Evolutionary conservation across 2,329 filamentous ascomycete genomes (phyloP), one percentile per base, ranked within the genome.

Genomic region (Bisporella sp.): DNA sequence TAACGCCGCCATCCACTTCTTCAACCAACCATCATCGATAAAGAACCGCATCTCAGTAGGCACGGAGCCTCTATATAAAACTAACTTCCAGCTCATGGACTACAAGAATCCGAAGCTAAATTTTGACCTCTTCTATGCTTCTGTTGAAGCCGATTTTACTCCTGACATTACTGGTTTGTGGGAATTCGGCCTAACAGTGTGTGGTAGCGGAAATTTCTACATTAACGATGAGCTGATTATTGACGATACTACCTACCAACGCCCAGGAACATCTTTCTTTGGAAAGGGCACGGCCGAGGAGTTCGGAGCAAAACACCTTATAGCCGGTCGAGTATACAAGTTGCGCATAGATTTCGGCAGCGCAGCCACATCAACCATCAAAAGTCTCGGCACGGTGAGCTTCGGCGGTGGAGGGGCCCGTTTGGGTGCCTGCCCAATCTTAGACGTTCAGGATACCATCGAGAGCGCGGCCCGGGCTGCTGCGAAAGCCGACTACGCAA

Each of bases 401-500:
- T 75, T 80, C 46, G 76, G 77, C n/a, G 72, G 74, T 35, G 82
- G 83, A 33, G 80, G 78, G 1, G 74, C 85, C 46, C 74, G 81
- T 44, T 70, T 86, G n/a, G 81, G 82, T 32, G 79, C 76, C 13
- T 77, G 74, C 65, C 76, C 75, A 54, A 72, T 77, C 29, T 74
- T 82, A 39, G 74, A 81, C 56, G 68, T 74, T 41, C 67, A 77
- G 51, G 72, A 74, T n/a, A 77, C 83, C 59, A 82, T 89, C 50
- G 69, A 75, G 45, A 74, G 80, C 51, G 86, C 88, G 0, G 83
- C 85, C 1, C 72, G 77, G 35, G 72, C 85, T 5, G 88, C 88
- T 35, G 75, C 73, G 61, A 73, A 78, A 41, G 82, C 84, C 1
- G 87, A 91, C 49, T 83, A 89, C 62, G 87, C 89, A 46, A 75